Percentiles rank a stretch among this genome's conserved stretches.
phyloP scores from a whole-genome alignment of 23 red algal species.

The Pyropia yezoensis region DNA sequence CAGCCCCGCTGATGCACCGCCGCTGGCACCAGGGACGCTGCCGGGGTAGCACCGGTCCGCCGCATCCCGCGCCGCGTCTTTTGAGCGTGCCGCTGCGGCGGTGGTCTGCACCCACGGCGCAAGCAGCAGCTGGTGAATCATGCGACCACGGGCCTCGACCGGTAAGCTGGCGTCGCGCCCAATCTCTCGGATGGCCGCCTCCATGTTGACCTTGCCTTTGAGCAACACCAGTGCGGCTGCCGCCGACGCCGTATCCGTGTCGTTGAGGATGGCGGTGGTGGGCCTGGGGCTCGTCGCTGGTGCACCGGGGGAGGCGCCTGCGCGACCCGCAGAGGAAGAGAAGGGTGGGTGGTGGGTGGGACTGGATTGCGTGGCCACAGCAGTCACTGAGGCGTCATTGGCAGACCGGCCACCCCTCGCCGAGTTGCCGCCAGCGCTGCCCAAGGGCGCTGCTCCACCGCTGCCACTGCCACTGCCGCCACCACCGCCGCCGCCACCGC shows the following conservation, averaged over 20 bases:
- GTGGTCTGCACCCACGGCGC: conserved; percentile 45
- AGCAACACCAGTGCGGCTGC: conserved; percentile 37
- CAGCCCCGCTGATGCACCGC: not conserved
- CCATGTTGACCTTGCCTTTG: conserved; percentile 68
- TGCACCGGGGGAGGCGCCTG: not conserved
- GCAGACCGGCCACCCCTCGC: too few species aligned
- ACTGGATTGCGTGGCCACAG: too few species aligned
- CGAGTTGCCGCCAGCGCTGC: too few species aligned
- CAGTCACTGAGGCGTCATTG: too few species aligned
- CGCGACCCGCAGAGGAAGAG: too few species aligned
- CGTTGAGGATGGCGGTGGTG: not conserved
- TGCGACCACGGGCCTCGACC: conserved; percentile 40
- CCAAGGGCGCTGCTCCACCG: too few species aligned
- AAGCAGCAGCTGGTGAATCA: conserved; percentile 96
- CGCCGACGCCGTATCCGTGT: not conserved
- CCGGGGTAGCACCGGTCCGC: too few species aligned
- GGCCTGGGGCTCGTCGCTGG: not conserved
- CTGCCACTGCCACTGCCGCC: too few species aligned
- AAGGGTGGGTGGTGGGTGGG: too few species aligned
- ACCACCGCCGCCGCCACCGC: too few species aligned
- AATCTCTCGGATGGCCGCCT: conserved; percentile 79
- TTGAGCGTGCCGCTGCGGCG: not conserved
- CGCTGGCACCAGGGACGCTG: too few species aligned
- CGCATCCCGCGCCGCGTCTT: too few species aligned
- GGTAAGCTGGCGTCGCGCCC: conserved; percentile 65